Base-by-base conservation (phyloP, 306 rosid genomes). In the Corylus americana region DNA sequence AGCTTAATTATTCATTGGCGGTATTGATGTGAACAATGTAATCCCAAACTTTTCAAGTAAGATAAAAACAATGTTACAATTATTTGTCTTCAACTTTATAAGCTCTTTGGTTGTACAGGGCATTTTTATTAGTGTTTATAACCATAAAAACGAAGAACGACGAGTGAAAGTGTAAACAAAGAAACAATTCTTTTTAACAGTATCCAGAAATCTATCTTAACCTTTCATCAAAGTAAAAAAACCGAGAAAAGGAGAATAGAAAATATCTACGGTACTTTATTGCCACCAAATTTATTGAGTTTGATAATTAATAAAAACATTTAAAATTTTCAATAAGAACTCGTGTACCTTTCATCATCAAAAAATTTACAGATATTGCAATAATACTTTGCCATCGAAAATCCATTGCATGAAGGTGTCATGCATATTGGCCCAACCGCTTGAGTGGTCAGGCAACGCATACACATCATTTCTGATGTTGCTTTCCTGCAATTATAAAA, bases 281-380 rank as follows among this genome's bases (percentile, higher is more conserved):
- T n/a, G 18, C 72, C 72, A 67, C 42, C 1, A n/a, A 39, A 67
- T 4, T 67, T 42, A 2, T 42, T 67, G 49, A 25, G 12, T 67
- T 10, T 0, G 17, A 67, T 39, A 39, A 39, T 39, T n/a, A 39
- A 4, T 42, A n/a, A 8, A 62, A 45, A 77, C 49, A 6, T 76
- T 35, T 27, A 64, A 47, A 67, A 73, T 80, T 77, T 71, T 63
- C 27, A 74, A 74, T 48, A 78, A 74, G 72, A 84, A 62, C 9
- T 64, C 77, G 49, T 27, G 62, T 86, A 95, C 99, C 99, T 93
- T 87, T 93, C 99, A 81, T 93, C 97, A 64, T 96, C 99, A 71
- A 96, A 96, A 87, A 96, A 96, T 87, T 91, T 96, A 88, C 99
- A 93, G 25, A 93, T 93, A 78, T 79, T 91, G 90, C 99, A 96